Evolutionary conservation across 129 eudicot genomes (phyloP), one percentile per base, ranked within the genome.

Genomic region (Scalesia atractyloides): DNA sequence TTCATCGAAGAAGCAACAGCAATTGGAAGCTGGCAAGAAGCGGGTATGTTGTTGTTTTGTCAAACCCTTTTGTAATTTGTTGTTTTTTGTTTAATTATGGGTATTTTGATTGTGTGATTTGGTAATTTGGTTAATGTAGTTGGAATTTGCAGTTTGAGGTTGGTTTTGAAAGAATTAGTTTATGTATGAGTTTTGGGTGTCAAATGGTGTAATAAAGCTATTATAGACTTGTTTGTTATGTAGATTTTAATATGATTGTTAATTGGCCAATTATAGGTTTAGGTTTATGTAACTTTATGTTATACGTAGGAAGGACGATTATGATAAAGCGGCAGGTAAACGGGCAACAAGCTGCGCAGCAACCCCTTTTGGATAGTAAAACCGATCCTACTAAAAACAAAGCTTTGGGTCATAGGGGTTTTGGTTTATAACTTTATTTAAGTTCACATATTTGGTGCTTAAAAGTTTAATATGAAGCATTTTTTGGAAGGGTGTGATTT

Each of bases 11-110:
- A 93, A 93, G 83, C 85, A 86, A 70, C 86, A 84, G 78, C 86
- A 84, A 75, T 82, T 87, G 85, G 90, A 85, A 90, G 98, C 98
- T 82, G 98, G 98, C 16, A 90, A 71, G 72, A 84, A 74, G 54
- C 76, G 79, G 97, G 98, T 92, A 76, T 60, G 71, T 37, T 52
- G 50, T 24, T 57, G 4, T 73, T 37, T 52, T 57, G 15, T 57
- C 7, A 6, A 69, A 26, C 20, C 33, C 15, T 52, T 20, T 49
- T 48, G 4, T 7, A 15, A n/a, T n/a, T 3, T 58, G 16, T 53
- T 53, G 61, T 69, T 16, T 53, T 22, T 54, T 22, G 26, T 64
- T 50, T 22, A 6, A 54, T 51, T 54, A 37, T 76, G 66, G 66
- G 5, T 30, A 12, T 30, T 14, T 14, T 60, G 11, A 15, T 60